Evolutionary conservation across 192 early-diverging fungal genomes (phyloP).

Genomic region (Gamsiella multidivaricata): DNA sequence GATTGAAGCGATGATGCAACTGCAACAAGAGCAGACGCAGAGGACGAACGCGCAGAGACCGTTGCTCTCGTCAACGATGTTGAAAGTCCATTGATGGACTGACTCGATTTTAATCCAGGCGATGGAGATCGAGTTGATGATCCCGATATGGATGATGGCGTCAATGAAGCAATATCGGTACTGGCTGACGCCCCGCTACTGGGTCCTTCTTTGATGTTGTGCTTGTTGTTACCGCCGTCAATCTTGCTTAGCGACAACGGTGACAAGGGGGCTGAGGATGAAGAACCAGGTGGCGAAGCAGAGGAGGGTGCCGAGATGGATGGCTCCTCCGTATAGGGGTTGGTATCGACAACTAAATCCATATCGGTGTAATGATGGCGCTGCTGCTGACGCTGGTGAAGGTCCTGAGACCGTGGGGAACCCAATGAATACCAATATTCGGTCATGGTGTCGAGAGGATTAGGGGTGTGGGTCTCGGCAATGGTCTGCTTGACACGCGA

Average conservation of each 20-base stretch:
- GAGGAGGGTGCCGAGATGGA: not conserved
- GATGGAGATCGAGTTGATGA: no score
- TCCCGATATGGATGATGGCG: no score
- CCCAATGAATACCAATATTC: conserved; percentile 36
- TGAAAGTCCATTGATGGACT: no score
- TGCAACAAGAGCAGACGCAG: no score
- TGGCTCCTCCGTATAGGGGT: not conserved
- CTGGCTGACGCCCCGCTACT: no score
- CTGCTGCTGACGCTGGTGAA: conserved; percentile 11
- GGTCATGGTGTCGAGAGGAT: conserved; percentile 20
- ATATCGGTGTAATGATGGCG: not conserved
- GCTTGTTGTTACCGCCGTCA: not conserved
- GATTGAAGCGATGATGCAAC: not conserved
- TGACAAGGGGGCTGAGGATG: no score
- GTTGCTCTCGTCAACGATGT: no score
- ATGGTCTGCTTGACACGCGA: conserved; percentile 38
- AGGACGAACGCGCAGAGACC: no score
- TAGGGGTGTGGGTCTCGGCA: conserved; percentile 13
- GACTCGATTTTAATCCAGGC: no score
- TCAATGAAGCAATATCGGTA: no score
- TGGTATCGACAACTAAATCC: conserved; percentile 4
- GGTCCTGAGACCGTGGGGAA: conserved; percentile 15
- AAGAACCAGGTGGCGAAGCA: not conserved
- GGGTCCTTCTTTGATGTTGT: not conserved
- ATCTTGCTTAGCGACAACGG: no score